A percentile compares a stretch with the other conserved stretches of the same genome.
phyloP scores from a whole-genome alignment of 305 asterid species.

The Fraxinus sp. region DNA sequence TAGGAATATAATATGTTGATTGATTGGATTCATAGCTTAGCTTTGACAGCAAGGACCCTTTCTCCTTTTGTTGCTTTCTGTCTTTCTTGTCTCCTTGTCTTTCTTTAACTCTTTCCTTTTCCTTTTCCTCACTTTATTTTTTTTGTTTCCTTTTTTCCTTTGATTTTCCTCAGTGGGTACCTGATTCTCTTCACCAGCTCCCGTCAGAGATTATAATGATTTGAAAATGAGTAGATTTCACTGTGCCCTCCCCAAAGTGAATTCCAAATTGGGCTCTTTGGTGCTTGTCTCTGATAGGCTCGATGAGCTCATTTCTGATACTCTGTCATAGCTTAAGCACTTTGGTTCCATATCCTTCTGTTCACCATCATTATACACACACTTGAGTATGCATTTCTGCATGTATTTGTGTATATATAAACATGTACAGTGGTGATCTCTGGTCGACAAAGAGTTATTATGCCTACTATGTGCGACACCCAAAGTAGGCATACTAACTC shows the following conservation, averaged over 20 bases:
- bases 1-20: slow-evolving; percentile 29
- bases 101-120: slow-evolving; percentile 36
- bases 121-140: slow-evolving; percentile 11
- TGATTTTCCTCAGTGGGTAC: slow-evolving; percentile 35
- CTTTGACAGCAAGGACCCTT: slow-evolving; percentile 41
- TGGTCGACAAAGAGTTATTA: too few species aligned
- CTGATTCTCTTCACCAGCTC: slow-evolving; percentile 50
- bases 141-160: slow-evolving; percentile 18
- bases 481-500: too few species aligned
- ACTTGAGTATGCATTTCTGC: background rate
- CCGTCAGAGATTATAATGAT: slow-evolving; percentile 49
- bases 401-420: background rate
- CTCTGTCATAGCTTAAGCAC: slow-evolving; percentile 52
- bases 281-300: slow-evolving; percentile 62
- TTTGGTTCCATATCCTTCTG: slow-evolving; percentile 55
- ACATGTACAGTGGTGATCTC: too few species aligned
- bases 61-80: slow-evolving; percentile 71
- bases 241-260: slow-evolving; percentile 64
- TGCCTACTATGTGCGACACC: too few species aligned
- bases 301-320: slow-evolving; percentile 71
- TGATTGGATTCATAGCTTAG: slow-evolving; percentile 33
- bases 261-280: slow-evolving; percentile 78
- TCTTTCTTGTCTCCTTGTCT: slow-evolving; percentile 63
- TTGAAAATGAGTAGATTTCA: slow-evolving; percentile 62
- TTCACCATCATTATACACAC: background rate